Conservation (phyloP, 2,329 filamentous ascomycete genomes). For the Neofusicoccum laricinum region DNA sequence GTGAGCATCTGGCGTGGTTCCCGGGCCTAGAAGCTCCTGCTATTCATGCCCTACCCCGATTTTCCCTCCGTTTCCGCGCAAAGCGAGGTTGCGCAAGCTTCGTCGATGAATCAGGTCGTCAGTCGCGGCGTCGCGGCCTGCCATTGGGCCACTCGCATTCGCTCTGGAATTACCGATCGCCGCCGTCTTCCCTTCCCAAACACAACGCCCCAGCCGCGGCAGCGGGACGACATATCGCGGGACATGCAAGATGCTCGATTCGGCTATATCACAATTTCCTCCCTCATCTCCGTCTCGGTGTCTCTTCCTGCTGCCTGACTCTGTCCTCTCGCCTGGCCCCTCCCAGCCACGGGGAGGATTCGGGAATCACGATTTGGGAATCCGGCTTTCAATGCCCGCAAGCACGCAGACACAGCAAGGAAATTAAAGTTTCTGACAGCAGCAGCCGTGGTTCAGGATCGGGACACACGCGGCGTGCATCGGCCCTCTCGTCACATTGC, state of each 20-base stretch:
- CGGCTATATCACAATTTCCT: not conserved
- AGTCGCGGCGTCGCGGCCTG: not conserved
- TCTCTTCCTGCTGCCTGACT: not conserved
- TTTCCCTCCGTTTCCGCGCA: not conserved
- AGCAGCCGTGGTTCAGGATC: not conserved
- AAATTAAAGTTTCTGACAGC: not conserved
- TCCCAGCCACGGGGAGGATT: not conserved
- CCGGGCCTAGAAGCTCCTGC: not conserved
- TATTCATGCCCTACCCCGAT: not conserved
- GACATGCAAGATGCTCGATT: slow-evolving; percentile 1
- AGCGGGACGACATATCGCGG: not conserved
- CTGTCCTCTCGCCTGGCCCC: not conserved
- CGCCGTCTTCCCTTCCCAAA: not conserved
- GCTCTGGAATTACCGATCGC: not conserved
- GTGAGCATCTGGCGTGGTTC: too few relatives aligned
- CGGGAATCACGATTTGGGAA: too few relatives aligned
- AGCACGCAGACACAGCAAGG: not conserved
- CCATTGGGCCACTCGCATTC: not conserved
- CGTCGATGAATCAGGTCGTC: not conserved
- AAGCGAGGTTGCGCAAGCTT: not conserved
- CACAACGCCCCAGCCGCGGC: not conserved
- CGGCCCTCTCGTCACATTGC: not conserved
- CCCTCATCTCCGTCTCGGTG: not conserved
- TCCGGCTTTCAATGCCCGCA: slow-evolving; percentile 11
- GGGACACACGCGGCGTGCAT: not conserved